Base-by-base conservation (phyloP, 108 stramenopile genomes). In the Chaetoceros tenuissimus region DNA sequence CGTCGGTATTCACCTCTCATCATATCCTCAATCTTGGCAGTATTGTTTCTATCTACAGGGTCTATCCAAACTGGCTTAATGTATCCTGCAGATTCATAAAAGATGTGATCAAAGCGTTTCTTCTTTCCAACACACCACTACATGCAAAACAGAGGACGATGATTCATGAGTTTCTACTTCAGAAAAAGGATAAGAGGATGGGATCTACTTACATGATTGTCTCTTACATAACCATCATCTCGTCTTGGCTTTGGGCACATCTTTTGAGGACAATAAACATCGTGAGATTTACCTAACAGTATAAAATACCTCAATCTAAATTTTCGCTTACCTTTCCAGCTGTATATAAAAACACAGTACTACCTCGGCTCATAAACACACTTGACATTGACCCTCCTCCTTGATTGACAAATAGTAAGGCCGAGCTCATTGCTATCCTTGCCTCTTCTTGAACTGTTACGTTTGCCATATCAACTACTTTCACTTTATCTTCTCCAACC, bases 391-490 rank as follows among this genome's bases (percentile, higher is more conserved):
- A 28, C 25, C 53, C 53, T 16, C 53, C 53, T 26, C 53, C 53
- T 13, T 53, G 53, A 25, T 53, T 26, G 3, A 10, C 27, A 28
- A 53, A 53, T 8, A 28, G 27, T 18, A 53, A 21, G 5, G 53
- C 53, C 3, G 53, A 26, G 5, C 10, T 18, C 18, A 18, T 28
- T 5, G 25, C 26, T 5, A 53, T 5, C 25, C 13, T 3, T 28
- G 27, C 53, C 27, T 53, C 24, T 25, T 24, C 53, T 28, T 27
- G 5, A 5, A 53, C 18, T 3, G 25, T 53, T 25, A 53, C 10
- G 10, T 53, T 53, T 25, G 53, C 3, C 20, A 53, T 26, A 25
- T 53, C 53, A 5, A 53, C 53, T 13, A 28, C 53, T 28, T 53
- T 23, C 5, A 53, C 25, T 24, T 18, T 18, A 3, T 53, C 25